phyloP scores from a whole-genome alignment of 768 basidiomycete species.

The Calocera viscosa region DNA sequence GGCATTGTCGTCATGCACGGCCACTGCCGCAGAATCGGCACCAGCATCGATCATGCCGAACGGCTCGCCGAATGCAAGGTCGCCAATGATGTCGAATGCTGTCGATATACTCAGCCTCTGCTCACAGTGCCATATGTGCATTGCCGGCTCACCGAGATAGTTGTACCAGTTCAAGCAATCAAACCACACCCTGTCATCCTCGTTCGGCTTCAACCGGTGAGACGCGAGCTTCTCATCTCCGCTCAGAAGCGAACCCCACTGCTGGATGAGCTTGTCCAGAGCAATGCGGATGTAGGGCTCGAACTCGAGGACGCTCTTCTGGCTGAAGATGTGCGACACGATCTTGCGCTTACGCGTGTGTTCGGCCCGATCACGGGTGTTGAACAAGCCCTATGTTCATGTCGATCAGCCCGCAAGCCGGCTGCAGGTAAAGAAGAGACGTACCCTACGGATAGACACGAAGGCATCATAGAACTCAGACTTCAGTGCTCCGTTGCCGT shows the following conservation, averaged over 20 bases:
- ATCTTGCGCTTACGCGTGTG: constrained; percentile 88
- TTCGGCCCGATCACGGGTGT: constrained; percentile 60
- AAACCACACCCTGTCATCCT: constrained; percentile 53
- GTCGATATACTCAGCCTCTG: neutral
- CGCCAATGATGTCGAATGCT: constrained; percentile 67
- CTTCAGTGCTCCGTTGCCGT: constrained; percentile 73
- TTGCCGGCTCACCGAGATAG: neutral
- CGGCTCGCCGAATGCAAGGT: constrained; percentile 74
- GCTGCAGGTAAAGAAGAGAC: constrained; percentile 24
- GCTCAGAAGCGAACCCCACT: constrained; percentile 64
- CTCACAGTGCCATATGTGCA: neutral
- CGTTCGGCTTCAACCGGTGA: constrained; percentile 51
- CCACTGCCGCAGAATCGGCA: constrained; percentile 59
- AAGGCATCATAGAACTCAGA: constrained; percentile 67
- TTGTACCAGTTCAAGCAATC: constrained; percentile 32
- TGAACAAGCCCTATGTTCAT: constrained; percentile 48
- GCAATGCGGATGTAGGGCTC: constrained; percentile 62
- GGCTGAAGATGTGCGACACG: constrained; percentile 70
- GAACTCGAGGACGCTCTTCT: constrained; percentile 76
- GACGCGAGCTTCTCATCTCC: constrained; percentile 39
- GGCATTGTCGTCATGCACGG: constrained; percentile 25
- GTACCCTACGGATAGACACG: constrained; percentile 48
- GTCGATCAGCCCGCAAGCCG: neutral
- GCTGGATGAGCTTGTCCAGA: constrained; percentile 45
- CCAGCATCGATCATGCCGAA: constrained; percentile 77